phyloP scores from a whole-genome alignment of 805 yeast genomes.

The Ogataea henricii region DNA sequence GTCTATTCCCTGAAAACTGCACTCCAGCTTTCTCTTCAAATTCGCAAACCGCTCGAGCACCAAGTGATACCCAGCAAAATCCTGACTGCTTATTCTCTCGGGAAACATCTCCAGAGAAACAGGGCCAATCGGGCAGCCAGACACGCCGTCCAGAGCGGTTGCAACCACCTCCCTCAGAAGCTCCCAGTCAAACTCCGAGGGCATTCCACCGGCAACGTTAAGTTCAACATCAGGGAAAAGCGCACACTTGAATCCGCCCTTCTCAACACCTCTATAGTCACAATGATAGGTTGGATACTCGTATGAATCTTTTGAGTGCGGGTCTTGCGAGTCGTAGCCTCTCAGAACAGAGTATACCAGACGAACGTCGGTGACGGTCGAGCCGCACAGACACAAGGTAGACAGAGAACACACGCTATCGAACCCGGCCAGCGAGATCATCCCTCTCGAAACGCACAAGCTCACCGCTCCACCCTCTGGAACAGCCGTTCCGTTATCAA shows the following conservation, averaged over 20 bases:
- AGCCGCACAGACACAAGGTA: constrained; percentile 5
- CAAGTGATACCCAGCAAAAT: background rate
- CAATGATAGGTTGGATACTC: constrained; percentile 13
- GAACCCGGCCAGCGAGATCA: constrained; percentile 13
- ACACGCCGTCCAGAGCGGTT: background rate
- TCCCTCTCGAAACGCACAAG: constrained; percentile 12
- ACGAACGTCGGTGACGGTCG: constrained; percentile 4
- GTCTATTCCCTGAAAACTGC: constrained; percentile 4
- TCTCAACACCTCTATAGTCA: constrained; percentile 16
- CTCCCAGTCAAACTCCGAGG: constrained; percentile 6
- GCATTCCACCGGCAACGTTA: background rate
- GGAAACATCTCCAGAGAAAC: background rate
- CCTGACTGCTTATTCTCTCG: background rate
- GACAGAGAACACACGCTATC: background rate
- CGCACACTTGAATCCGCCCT: constrained; percentile 11
- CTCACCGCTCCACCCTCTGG: background rate
- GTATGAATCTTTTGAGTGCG: constrained; percentile 11
- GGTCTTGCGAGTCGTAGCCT: constrained; percentile 13
- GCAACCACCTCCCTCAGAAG: background rate
- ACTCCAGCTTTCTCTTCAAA: constrained; percentile 4
- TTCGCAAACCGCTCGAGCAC: background rate
- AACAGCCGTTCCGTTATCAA: constrained; percentile 4
- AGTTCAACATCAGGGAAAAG: too few species aligned
- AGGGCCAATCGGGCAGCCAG: background rate
- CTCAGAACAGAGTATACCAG: constrained; percentile 10